A percentile compares a stretch with the other conserved stretches of the same genome.
phyloP scores from a whole-genome alignment of 192 early-diverging fungal species.

The Gaertneriomyces semiglobifer region DNA sequence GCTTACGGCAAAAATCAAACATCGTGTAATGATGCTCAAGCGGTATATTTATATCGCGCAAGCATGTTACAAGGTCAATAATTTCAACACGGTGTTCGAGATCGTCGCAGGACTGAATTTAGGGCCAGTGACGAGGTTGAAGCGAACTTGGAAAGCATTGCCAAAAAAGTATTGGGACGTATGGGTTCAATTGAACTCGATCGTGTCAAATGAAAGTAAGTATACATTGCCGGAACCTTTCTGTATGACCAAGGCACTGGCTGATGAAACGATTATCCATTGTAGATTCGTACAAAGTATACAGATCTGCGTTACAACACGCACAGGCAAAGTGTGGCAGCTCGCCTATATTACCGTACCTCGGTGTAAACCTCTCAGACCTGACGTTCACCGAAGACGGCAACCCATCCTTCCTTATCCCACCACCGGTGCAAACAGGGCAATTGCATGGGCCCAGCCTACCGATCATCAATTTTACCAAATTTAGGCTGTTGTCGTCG shows the following conservation, averaged over 20 bases:
- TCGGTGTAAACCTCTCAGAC: constrained; percentile 78
- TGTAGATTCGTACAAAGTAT: constrained; percentile 43
- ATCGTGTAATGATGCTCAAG: constrained; percentile 45
- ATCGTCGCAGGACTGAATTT: constrained; percentile 74
- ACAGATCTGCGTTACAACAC: constrained; percentile 26
- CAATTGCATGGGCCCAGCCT: not conserved
- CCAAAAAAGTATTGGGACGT: constrained; percentile 68
- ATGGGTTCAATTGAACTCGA: constrained; percentile 53
- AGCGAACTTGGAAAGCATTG: constrained; percentile 59
- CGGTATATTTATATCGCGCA: constrained; percentile 57
- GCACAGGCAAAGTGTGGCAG: not conserved
- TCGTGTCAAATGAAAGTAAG: constrained; percentile 66
- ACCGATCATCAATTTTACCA: constrained; percentile 44
- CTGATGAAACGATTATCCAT: constrained; percentile 9
- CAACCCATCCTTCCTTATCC: constrained; percentile 60
- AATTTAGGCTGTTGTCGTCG: constrained; percentile 41
- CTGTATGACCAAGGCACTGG: constrained; percentile 27
- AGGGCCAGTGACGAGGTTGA: constrained; percentile 67
- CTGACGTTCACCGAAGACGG: constrained; percentile 84
- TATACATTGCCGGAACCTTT: constrained; percentile 40
- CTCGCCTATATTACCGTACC: constrained; percentile 70
- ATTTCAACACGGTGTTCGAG: constrained; percentile 72
- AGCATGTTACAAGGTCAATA: constrained; percentile 52
- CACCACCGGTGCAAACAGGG: constrained; percentile 7
- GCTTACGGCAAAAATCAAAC: constrained; percentile 34